Base-by-base conservation (phyloP, 768 basidiomycete genomes). In the Pisolithus sp. region DNA sequence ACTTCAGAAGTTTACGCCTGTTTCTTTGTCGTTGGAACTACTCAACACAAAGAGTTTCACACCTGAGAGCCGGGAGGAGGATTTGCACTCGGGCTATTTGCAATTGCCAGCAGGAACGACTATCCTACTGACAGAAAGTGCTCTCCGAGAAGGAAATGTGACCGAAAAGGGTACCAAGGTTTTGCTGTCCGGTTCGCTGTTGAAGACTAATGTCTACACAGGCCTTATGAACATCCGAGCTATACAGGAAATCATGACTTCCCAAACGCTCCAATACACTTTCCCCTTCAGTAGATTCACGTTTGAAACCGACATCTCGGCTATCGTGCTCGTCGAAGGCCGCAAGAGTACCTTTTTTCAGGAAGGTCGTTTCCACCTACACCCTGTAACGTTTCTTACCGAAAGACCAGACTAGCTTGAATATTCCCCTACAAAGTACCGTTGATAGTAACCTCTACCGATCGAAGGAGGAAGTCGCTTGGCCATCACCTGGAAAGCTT, bases 201-300 rank as follows among this genome's bases (percentile, higher is more conserved):
- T 12, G 20, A 5, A 34, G n/a, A 30, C 18, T 49, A 40, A 24
- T 20, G 38, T 4, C 43, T 12, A 18, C 21, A 48, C 13, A 51
- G n/a, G 1, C 38, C 2, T 21, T 37, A 26, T 21, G 24, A 46
- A 45, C 40, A 36, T 37, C 24, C 17, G 31, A 47, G 38, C 17
- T 3, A 52, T 46, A 15, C 36, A 53, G 85, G 89, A 88, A 5
- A 58, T 89, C 18, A 64, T 65, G 53, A 91, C 88, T 56, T 66
- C 70, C 7, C 89, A 93, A 59, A 83, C 78, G 0, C 67, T 91
- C 26, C 76, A 82, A 21, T 93, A 92, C 61, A 64, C 75, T 31
- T 93, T 90, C 61, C 90, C 89, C 1, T 92, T 80, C 65, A 86
- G 82, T 62, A 73, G 63, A 52, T 91, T 85, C 64, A 66, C 75